phyloP scores from a whole-genome alignment of 2,329 filamentous ascomycete species.

The Colletotrichum sojae region DNA sequence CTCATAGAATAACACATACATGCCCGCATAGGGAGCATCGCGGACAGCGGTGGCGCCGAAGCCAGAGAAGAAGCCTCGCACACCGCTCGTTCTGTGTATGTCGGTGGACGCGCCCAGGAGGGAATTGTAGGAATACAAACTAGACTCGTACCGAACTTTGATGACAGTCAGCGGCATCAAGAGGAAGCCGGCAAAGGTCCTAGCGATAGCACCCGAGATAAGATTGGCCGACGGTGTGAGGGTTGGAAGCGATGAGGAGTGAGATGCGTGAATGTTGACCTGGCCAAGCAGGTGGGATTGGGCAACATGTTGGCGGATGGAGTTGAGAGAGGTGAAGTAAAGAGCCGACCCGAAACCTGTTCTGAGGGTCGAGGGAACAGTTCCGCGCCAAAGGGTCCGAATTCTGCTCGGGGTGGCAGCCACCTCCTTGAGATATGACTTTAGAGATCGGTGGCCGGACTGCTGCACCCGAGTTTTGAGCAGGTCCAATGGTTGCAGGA shows the following conservation, averaged over 20 bases:
- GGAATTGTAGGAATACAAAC: slow-evolving; percentile 85
- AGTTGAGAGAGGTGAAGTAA: slow-evolving; percentile 92
- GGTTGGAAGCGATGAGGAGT: slow-evolving; percentile 83
- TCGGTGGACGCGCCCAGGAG: slow-evolving; percentile 80
- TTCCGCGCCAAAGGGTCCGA: slow-evolving; percentile 89
- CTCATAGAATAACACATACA: slow-evolving; percentile 97
- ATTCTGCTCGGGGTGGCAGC: slow-evolving; percentile 73
- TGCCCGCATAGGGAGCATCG: slow-evolving; percentile 95
- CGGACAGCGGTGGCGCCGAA: slow-evolving; percentile 94
- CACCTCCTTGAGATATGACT: slow-evolving; percentile 78
- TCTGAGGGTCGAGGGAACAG: slow-evolving; percentile 90
- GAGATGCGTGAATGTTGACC: slow-evolving; percentile 37
- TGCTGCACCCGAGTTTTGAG: slow-evolving; percentile 98
- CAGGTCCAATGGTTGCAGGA: slow-evolving; percentile 95
- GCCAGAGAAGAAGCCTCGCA: slow-evolving; percentile 90
- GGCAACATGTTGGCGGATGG: slow-evolving; percentile 77
- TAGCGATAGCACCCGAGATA: slow-evolving; percentile 84
- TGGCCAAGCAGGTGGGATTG: slow-evolving; percentile 45
- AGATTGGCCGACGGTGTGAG: slow-evolving; percentile 90
- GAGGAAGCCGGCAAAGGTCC: slow-evolving; percentile 88
- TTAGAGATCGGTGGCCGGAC: slow-evolving; percentile 78
- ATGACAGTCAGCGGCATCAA: slow-evolving; percentile 97
- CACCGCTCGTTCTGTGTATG: slow-evolving; percentile 80
- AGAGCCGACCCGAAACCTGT: slow-evolving; percentile 94
- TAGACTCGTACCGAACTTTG: slow-evolving; percentile 96